phyloP scores from a whole-genome alignment of 306 rosid species.

The Vicia faba region DNA sequence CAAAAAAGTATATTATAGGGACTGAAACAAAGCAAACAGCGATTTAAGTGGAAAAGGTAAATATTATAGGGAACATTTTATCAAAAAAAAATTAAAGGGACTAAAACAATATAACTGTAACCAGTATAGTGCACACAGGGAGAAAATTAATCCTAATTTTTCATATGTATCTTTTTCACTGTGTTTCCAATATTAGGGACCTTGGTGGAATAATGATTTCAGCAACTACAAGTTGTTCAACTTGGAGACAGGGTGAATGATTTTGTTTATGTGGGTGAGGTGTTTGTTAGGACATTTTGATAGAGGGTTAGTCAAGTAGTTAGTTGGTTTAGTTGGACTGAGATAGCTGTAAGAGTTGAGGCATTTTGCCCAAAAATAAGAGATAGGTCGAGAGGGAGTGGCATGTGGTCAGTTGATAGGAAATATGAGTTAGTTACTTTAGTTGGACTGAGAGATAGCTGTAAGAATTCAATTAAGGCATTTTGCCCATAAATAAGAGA shows the following conservation, averaged over 20 bases:
- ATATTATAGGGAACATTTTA: not conserved
- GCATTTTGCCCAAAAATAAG: constrained; percentile 1
- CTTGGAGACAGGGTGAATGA: not conserved
- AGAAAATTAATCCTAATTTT: not conserved
- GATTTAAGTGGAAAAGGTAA: not conserved
- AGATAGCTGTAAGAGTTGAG: not conserved
- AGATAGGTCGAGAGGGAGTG: not conserved
- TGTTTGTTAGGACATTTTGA: not conserved
- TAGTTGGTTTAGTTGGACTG: not conserved
- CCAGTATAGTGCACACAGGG: not conserved
- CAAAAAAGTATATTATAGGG: too few relatives aligned
- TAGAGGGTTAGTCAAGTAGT: not conserved
- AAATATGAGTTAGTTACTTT: not conserved
- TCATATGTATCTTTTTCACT: not conserved
- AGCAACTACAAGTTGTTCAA: not conserved
- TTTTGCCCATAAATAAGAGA: constrained; percentile 6
- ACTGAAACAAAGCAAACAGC: too few relatives aligned
- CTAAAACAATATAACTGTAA: not conserved
- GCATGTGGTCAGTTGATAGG: not conserved
- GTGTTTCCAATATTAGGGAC: not conserved
- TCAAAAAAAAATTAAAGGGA: not conserved
- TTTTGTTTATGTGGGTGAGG: not conserved
- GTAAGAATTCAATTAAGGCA: not conserved
- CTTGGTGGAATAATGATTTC: not conserved
- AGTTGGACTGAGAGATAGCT: not conserved